Evolutionary conservation across 1,139 yeast species (phyloP), one percentile per base, ranked within the genome.

Genomic region (Suhomyces taliae): DNA sequence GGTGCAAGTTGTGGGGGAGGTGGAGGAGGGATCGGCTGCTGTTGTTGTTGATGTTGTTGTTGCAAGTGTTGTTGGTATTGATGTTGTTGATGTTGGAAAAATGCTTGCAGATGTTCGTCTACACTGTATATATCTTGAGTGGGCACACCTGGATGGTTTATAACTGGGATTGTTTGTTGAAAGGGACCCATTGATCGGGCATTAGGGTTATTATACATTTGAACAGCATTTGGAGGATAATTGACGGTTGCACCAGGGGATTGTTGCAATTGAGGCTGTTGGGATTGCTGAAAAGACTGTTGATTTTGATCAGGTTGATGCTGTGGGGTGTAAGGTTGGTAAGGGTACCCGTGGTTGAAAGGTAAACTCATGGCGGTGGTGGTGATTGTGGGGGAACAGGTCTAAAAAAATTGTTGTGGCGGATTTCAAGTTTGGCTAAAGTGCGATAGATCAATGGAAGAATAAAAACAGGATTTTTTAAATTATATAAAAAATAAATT

Each of bases 341-440:
- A 53, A 15, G 43, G 37, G 38, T 53, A 53, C 34, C 45, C 38
- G 38, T 46, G 50, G 44, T 53, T 53, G 37, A 48, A 53, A 12
- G 56, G 56, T 27, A 48, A 43, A 37, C 49, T 53, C 56, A 53
- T 53, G 43, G 47, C 27, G 34, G 14, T 29, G 32, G 32, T 29
- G 32, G 32, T 29, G 32, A 11, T 3, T 9, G 32, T 29, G 32
- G n/a, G 9, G 32, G 9, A 29, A 4, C n/a, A 11, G 9, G n/a
- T 29, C n/a, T 19, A 19, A 19, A 19, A 19, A 19, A 19, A 4
- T 19, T 19, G 24, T 19, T 19, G 24, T 19, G 24, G 6, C 24
- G 6, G 6, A 4, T 19, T 19, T 19, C 24, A 19, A 19, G 24
- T 19, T 19, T 19, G 24, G 24, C 6, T 19, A 4, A 19, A 19